Evolutionary conservation across 75 land plant species (phyloP).

Genomic region (Selaginella moellendorffii): DNA sequence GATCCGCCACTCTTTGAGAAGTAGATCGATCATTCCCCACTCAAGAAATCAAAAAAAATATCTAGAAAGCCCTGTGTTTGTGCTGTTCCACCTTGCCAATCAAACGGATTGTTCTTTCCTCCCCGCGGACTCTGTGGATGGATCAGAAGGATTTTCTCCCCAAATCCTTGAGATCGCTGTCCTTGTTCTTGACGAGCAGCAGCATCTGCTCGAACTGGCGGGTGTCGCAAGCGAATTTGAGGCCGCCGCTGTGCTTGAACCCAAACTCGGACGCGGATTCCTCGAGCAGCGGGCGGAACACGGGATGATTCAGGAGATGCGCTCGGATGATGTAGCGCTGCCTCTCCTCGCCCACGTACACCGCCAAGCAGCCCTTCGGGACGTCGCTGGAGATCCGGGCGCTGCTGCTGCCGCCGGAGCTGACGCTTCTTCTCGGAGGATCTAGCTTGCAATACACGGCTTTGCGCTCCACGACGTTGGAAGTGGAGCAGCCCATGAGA

Average conservation of each 20-base stretch:
- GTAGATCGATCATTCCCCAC: too few relatives aligned
- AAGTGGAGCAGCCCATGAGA: neutral
- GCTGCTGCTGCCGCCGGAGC: neutral
- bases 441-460: neutral
- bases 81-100: too few relatives aligned
- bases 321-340: conserved; percentile 25
- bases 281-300: conserved; percentile 18
- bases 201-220: conserved; percentile 15
- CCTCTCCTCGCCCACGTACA: conserved; percentile 26
- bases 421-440: neutral
- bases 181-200: too few relatives aligned
- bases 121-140: too few relatives aligned
- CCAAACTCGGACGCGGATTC: conserved; percentile 23
- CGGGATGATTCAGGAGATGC: conserved; percentile 14
- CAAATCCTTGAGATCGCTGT: too few relatives aligned
- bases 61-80: too few relatives aligned
- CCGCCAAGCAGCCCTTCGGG: conserved; percentile 24
- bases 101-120: too few relatives aligned
- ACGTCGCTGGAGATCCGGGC: neutral
- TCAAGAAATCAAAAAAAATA: too few relatives aligned
- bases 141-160: too few relatives aligned
- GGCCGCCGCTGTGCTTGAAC: conserved; percentile 24
- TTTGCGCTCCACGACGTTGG: neutral
- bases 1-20: too few relatives aligned
- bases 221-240: conserved; percentile 24